Base-by-base conservation (phyloP, 2,329 filamentous ascomycete species). In the Epicoccum nigrum region DNA sequence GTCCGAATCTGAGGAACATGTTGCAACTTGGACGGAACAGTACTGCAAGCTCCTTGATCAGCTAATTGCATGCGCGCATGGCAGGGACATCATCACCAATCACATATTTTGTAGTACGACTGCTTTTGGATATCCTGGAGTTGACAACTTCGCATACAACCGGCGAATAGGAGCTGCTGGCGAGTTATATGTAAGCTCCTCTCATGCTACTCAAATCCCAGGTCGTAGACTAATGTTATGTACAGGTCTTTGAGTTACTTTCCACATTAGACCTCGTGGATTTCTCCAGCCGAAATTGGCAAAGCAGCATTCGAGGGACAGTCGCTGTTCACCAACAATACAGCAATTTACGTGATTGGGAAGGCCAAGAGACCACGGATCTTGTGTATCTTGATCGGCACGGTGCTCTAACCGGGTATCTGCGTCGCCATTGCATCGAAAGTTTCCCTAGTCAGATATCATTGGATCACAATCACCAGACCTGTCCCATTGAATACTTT, bases 341-440 rank as follows among this genome's bases (percentile, higher is more conserved):
- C 15, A 11, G 5, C 13, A 3, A 17, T 19, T n/a, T 16, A 45
- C 66, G 4, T 82, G 78, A 78, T 5, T 31, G 28, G 28, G 43
- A 3, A 0, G 73, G 76, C 0, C 19, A 31, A 0, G 79, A 83
- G 56, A 81, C 76, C 0, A 69, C 79, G 0, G 80, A 83, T 40
- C 71, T 83, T 13, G 69, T 72, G 0, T 82, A 82, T 47, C 43
- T 51, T 1, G 79, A 82, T 55, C 16, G 1, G 21, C 58, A 3
- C 60, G 74, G 17, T 42, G 25, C 0, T 51, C 79, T 48, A 77
- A 79, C 1, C 38, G 46, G 1, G 28, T 71, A 4, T 51, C 80
- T 65, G 4, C 40, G 51, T 2, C 17, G 42, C 3, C 27, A 51
- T 17, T 63, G 56, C 27, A 38, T 34, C 4, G 57, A 55, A n/a